Conservation (phyloP, 257 asterid genomes). For the Solanum microdontum region DNA sequence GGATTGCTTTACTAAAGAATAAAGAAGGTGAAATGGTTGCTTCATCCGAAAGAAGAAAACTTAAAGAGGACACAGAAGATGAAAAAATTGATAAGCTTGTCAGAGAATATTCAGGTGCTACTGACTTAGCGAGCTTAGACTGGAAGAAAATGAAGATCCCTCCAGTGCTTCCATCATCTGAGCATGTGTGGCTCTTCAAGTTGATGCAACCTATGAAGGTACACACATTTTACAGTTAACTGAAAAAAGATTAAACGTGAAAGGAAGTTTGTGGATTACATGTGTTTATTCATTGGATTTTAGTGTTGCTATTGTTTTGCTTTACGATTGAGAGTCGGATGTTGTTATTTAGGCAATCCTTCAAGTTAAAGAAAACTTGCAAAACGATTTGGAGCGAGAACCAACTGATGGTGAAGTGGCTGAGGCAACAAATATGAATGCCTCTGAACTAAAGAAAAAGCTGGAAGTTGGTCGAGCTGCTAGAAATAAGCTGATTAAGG, state of each 20-base stretch:
- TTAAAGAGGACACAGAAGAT: constrained; percentile 22
- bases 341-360: constrained; percentile 43
- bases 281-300: background rate
- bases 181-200: constrained; percentile 70
- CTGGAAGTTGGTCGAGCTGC: constrained; percentile 82
- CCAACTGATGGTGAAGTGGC: constrained; percentile 57
- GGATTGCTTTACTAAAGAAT: constrained; percentile 43
- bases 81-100: constrained; percentile 55
- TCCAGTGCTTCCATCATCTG: constrained; percentile 69
- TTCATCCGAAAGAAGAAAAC: constrained; percentile 14
- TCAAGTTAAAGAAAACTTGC: constrained; percentile 48
- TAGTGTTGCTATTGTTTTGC: background rate
- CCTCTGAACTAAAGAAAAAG: constrained; percentile 38
- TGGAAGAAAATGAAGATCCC: constrained; percentile 93
- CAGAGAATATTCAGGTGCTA: constrained; percentile 53
- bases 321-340: background rate
- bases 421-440: constrained; percentile 34
- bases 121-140: constrained; percentile 47
- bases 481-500: constrained; percentile 87
- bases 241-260: background rate
- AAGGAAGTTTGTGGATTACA: background rate
- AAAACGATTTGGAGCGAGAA: constrained; percentile 57
- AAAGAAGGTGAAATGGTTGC: constrained; percentile 29
- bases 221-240: background rate
- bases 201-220: constrained; percentile 91